Conservation (phyloP, 2,329 filamentous ascomycete genomes). For the Trichoderma sp. region DNA sequence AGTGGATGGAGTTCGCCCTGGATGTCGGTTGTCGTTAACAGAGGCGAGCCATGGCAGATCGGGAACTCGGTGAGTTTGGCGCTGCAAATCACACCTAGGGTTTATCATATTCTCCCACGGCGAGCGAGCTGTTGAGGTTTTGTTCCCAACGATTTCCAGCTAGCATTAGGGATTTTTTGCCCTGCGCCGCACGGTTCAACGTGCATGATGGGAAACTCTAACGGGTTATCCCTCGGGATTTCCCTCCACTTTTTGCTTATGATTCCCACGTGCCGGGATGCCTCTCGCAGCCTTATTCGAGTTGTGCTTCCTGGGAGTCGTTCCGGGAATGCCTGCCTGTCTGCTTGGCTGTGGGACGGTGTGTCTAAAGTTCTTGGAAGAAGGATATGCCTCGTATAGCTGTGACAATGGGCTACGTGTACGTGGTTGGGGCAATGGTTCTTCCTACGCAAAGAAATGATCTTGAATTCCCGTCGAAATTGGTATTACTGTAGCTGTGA, state of each 20-base stretch:
- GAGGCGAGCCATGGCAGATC: background rate
- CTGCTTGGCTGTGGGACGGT: background rate
- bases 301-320: background rate
- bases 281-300: background rate
- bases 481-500: background rate
- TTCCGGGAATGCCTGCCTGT: background rate
- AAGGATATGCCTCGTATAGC: background rate
- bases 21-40: background rate
- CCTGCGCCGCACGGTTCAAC: conserved; percentile 4
- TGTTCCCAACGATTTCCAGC: background rate
- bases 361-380: background rate
- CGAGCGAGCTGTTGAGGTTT: background rate
- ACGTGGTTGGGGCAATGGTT: background rate
- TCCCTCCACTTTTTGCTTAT: conserved; percentile 1
- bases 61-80: background rate
- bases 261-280: background rate
- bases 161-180: background rate
- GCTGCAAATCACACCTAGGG: background rate
- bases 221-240: background rate
- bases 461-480: background rate
- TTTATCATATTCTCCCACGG: background rate
- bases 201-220: conserved; percentile 2
- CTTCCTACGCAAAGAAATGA: background rate
- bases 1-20: too few species aligned
- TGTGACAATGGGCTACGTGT: background rate